These are phyloP conservation scores for Podaxis sp. DNA, from an alignment of 768 basidiomycete genomes.

Conservation along the genomic window DNA sequence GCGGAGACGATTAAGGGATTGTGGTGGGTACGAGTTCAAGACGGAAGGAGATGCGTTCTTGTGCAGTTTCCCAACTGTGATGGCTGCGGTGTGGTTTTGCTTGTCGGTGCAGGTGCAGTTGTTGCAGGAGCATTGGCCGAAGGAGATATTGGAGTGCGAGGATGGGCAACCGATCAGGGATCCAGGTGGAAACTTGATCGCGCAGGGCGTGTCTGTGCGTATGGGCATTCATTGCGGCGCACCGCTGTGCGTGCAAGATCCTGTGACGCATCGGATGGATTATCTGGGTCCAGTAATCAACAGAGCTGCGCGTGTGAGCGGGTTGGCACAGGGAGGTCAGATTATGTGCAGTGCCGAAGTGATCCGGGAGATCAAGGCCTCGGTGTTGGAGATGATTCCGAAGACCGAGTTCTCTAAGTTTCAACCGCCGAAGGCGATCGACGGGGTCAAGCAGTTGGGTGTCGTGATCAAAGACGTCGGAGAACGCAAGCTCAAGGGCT, in stretches of 20 bases:
- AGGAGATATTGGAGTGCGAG: slow-evolving; percentile 89
- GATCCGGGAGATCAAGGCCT: slow-evolving; percentile 75
- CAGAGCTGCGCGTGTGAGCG: slow-evolving; percentile 82
- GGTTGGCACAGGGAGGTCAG: slow-evolving; percentile 87
- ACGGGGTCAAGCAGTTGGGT: slow-evolving; percentile 73
- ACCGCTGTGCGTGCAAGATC: slow-evolving; percentile 89
- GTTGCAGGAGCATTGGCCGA: slow-evolving; percentile 83
- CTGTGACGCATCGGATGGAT: slow-evolving; percentile 93
- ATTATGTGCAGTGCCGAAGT: slow-evolving; percentile 91
- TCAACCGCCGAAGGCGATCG: slow-evolving; percentile 62
- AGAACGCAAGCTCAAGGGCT: slow-evolving; percentile 90
- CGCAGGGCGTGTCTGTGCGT: slow-evolving; percentile 88
- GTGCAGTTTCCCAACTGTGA: slow-evolving; percentile 91
- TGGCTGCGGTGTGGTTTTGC: slow-evolving; percentile 89
- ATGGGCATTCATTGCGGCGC: slow-evolving; percentile 97
- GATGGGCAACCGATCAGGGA: slow-evolving; percentile 85
- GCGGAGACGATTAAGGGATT: slow-evolving; percentile 80
- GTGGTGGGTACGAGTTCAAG: slow-evolving; percentile 98
- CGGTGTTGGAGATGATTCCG: slow-evolving; percentile 50
- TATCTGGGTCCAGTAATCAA: slow-evolving; percentile 98
- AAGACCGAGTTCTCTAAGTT: slow-evolving; percentile 61
- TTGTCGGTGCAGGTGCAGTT: slow-evolving; percentile 83
- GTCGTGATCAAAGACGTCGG: slow-evolving; percentile 75
- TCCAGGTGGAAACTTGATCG: slow-evolving; percentile 62
- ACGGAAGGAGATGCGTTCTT: slow-evolving; percentile 99